Evolutionary conservation across 371 early-diverging fungal species (phyloP).

Genomic region (Dinochytrium kinnereticum): DNA sequence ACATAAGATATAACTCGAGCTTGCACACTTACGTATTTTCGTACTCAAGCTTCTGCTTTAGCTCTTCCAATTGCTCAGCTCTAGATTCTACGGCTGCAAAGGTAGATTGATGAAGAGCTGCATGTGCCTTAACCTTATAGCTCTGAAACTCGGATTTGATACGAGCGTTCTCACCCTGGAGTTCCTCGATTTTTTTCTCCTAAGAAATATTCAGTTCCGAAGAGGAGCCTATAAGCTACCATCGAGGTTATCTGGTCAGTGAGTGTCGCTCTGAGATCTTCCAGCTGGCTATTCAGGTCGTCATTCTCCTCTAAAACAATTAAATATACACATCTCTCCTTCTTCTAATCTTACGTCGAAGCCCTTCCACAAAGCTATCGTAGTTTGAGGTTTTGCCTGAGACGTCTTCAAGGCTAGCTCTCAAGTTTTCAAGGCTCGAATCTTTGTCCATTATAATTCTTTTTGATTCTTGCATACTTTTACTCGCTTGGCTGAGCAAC

Average conservation of each 20-base stretch:
- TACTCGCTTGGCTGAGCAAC: constrained; percentile 37
- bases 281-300: not conserved
- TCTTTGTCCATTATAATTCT: constrained; percentile 25
- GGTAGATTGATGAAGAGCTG: constrained; percentile 37
- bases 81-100: constrained; percentile 17
- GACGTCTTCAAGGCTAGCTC: constrained; percentile 15
- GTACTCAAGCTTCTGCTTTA: not conserved
- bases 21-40: not conserved
- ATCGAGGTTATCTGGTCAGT: not conserved
- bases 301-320: not conserved
- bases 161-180: constrained; percentile 17
- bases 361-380: constrained; percentile 5
- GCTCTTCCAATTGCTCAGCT: constrained; percentile 29
- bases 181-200: constrained; percentile 19
- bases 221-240: not conserved
- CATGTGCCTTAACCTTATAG: constrained; percentile 41
- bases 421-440: constrained; percentile 21
- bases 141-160: constrained; percentile 40
- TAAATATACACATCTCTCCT: not conserved
- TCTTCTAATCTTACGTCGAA: constrained; percentile 11
- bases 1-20: not conserved
- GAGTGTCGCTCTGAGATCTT: not conserved
- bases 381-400: not conserved
- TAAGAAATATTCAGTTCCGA: not conserved
- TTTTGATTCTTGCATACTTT: constrained; percentile 38